Evolutionary conservation across 1,284 basidiomycete genomes (phyloP).

Genomic region (Stygiomarasmius scandens): DNA sequence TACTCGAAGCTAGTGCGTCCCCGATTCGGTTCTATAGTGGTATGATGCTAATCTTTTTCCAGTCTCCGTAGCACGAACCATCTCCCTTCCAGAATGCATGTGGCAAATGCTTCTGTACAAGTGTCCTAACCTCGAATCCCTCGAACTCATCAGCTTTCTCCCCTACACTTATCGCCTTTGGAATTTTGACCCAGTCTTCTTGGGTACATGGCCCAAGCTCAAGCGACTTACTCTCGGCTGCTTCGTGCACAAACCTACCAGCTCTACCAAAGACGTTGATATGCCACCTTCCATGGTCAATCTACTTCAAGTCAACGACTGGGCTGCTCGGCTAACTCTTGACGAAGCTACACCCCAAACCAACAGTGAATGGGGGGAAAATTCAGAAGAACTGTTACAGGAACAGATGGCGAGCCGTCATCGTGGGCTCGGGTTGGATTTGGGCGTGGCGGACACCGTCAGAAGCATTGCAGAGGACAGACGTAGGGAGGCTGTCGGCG

Average conservation of each 20-base stretch:
- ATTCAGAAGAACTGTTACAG: background rate
- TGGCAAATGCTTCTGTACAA: background rate
- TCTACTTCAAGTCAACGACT: background rate
- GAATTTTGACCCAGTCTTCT: background rate
- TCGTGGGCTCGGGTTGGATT: background rate
- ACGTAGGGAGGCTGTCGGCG: background rate
- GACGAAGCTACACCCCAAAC: background rate
- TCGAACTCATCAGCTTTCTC: background rate
- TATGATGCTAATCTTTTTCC: background rate
- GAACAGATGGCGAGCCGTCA: background rate
- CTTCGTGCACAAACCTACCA: background rate
- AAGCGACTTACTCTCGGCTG: background rate
- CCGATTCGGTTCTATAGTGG: too few species aligned
- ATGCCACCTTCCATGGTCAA: background rate
- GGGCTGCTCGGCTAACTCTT: background rate
- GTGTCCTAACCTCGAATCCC: background rate
- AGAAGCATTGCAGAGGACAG: background rate
- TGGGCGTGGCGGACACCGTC: background rate
- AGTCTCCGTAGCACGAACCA: background rate
- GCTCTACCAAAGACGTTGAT: background rate
- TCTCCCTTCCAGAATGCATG: background rate
- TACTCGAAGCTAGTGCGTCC: background rate
- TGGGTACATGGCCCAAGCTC: background rate
- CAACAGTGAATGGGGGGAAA: too few species aligned
- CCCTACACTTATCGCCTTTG: background rate